Evolutionary conservation across 2,329 filamentous ascomycete species (phyloP).

Genomic region (Sarocladiaceae sp.): DNA sequence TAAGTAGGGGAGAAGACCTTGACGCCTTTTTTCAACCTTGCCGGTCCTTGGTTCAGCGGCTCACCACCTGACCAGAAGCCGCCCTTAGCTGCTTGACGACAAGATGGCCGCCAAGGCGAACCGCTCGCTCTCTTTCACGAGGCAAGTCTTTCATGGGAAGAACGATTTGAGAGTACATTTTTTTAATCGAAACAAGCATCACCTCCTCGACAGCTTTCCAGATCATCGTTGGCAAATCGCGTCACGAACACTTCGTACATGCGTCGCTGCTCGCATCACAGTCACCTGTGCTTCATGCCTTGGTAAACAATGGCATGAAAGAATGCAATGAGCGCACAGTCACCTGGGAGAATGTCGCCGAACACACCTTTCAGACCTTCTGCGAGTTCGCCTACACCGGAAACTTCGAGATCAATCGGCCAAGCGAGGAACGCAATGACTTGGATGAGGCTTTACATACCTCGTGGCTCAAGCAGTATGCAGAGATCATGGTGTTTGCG

Average conservation of each 20-base stretch:
- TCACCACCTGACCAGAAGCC: too few species aligned
- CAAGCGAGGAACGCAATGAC: not conserved
- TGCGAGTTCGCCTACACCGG: not conserved
- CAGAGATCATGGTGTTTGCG: not conserved
- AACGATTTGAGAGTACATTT: too few species aligned
- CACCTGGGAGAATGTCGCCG: not conserved
- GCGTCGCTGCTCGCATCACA: not conserved
- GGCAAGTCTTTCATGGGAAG: not conserved
- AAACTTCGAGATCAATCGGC: not conserved
- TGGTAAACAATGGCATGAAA: constrained; percentile 5
- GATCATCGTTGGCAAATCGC: not conserved
- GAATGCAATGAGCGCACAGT: not conserved
- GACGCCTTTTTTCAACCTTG: too few species aligned
- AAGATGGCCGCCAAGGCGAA: not conserved
- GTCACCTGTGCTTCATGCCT: not conserved
- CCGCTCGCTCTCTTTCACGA: not conserved
- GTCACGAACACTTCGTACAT: not conserved
- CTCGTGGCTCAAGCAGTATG: constrained; percentile 1
- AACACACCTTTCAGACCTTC: constrained; percentile 4
- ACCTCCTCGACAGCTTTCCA: not conserved
- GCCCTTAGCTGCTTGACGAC: too few species aligned
- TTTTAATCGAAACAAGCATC: not conserved
- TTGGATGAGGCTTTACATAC: not conserved
- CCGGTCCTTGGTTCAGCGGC: too few species aligned
- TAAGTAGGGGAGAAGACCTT: too few species aligned